Evolutionary conservation across 306 rosid genomes (phyloP).

Genomic region (Hippophae rhamnoides): DNA sequence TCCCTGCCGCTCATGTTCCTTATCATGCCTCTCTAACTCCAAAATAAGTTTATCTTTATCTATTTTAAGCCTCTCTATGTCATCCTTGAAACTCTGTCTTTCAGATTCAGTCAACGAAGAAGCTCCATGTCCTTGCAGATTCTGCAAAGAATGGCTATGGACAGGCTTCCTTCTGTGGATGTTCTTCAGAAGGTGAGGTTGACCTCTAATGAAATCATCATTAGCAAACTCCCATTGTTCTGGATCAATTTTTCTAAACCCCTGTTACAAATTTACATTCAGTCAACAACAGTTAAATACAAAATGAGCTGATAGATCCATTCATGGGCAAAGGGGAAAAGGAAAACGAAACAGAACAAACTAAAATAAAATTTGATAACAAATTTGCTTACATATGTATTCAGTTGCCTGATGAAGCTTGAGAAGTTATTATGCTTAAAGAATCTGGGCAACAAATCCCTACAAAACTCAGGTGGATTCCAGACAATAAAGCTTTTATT

Average conservation of each 20-base stretch:
- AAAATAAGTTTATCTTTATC: conserved; percentile 40
- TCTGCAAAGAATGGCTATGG: conserved; percentile 81
- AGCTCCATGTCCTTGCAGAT: conserved; percentile 41
- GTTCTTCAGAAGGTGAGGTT: conserved; percentile 63
- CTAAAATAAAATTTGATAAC: conserved; percentile 10
- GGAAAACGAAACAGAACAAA: conserved; percentile 7
- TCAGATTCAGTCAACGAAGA: conserved; percentile 42
- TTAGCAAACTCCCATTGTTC: conserved; percentile 86
- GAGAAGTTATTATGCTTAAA: conserved; percentile 91
- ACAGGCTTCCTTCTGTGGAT: conserved; percentile 75
- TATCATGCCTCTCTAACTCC: conserved; percentile 30
- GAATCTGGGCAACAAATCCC: conserved; percentile 55
- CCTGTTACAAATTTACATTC: conserved; percentile 34
- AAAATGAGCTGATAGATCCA: not conserved
- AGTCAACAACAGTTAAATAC: conserved; percentile 1
- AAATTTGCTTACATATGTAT: conserved; percentile 65
- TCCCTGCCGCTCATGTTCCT: conserved; percentile 36
- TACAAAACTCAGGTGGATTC: conserved; percentile 60
- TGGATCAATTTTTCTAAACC: conserved; percentile 72
- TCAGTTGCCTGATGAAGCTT: conserved; percentile 86
- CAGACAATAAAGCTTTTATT: conserved; percentile 66
- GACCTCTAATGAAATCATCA: conserved; percentile 66
- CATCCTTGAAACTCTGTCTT: conserved; percentile 35
- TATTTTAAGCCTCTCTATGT: conserved; percentile 43
- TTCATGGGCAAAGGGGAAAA: not conserved